phyloP scores from a whole-genome alignment of 2,329 filamentous ascomycete species.

The Aureobasidium leucospermi region DNA sequence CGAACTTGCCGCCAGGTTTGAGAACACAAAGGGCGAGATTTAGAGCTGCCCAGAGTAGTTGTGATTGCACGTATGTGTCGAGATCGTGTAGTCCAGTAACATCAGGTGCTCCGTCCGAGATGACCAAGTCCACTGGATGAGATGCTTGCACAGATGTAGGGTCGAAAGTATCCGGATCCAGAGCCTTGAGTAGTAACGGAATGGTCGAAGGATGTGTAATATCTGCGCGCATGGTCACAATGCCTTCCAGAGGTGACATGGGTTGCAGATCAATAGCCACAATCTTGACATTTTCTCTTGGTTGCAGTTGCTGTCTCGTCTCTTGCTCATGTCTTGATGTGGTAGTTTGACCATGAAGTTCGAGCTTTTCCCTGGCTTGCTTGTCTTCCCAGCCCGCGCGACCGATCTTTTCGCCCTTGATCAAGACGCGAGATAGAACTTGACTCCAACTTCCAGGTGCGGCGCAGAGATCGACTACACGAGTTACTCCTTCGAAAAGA shows the following conservation, averaged over 20 bases:
- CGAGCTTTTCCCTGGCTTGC: slow-evolving; percentile 57
- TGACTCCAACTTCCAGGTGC: slow-evolving; percentile 97
- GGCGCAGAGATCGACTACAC: slow-evolving; percentile 92
- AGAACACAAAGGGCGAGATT: slow-evolving; percentile 91
- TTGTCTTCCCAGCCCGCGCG: slow-evolving; percentile 80
- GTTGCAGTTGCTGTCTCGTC: slow-evolving; percentile 13
- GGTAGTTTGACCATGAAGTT: slow-evolving; percentile 42
- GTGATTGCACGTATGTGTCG: slow-evolving; percentile 96
- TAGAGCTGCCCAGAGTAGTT: slow-evolving; percentile 86
- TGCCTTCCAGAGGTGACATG: slow-evolving; percentile 87
- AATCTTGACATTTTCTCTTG: slow-evolving; percentile 64
- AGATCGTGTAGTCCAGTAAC: slow-evolving; percentile 95
- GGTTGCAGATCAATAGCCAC: slow-evolving; percentile 94
- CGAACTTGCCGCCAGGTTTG: slow-evolving; percentile 87
- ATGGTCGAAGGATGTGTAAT: slow-evolving; percentile 97
- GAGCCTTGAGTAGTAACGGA: slow-evolving; percentile 73
- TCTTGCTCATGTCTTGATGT: slow-evolving; percentile 1
- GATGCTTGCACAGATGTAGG: slow-evolving; percentile 43
- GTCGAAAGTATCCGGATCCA: slow-evolving; percentile 59
- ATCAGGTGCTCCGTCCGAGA: slow-evolving; percentile 92
- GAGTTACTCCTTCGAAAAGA: slow-evolving; percentile 79
- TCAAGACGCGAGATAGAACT: slow-evolving; percentile 85
- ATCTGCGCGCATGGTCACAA: slow-evolving; percentile 85
- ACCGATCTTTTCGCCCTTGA: slow-evolving; percentile 88
- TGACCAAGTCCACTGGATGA: slow-evolving; percentile 81